These are phyloP conservation scores for Asterella californica DNA, from an alignment of 225 moss, liverwort and hornwort species.

Conservation along the genomic window DNA sequence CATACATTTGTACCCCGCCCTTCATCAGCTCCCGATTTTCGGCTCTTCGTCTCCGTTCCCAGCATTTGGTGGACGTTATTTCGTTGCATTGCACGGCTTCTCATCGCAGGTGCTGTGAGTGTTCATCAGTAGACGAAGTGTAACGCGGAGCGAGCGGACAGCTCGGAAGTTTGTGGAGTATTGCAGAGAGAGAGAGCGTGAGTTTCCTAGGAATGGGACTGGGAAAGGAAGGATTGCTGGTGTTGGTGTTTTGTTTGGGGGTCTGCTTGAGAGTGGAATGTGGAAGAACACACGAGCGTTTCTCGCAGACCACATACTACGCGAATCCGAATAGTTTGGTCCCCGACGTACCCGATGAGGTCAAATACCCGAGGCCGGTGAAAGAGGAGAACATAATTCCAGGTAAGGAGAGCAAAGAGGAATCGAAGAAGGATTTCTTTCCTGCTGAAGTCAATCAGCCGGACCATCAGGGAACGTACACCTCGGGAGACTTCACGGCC, in stretches of 20 bases:
- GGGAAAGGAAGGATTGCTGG: background rate
- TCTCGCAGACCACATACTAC: constrained; percentile 28
- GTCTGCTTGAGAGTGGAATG: constrained; percentile 9
- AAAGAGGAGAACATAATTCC: background rate
- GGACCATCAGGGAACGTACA: background rate
- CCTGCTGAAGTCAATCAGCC: constrained; percentile 1
- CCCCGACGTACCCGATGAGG: background rate
- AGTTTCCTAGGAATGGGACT: background rate
- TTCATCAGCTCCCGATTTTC: background rate
- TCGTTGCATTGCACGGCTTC: background rate
- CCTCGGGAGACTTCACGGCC: constrained; percentile 24
- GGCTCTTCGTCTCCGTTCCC: background rate
- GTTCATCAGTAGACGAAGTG: background rate
- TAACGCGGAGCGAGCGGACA: background rate
- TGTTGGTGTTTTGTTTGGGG: background rate
- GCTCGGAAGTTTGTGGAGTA: background rate
- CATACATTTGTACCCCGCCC: background rate
- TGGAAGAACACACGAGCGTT: constrained; percentile 30
- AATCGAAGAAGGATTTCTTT: background rate
- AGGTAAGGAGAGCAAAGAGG: constrained; percentile 8
- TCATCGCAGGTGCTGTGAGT: no score
- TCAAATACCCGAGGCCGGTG: background rate
- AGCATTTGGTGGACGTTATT: background rate
- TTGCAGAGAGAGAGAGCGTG: background rate
- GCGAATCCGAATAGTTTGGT: background rate